phyloP scores from a whole-genome alignment of 2,329 filamentous ascomycete genomes.

The Pseudogymnoascus sp. region DNA sequence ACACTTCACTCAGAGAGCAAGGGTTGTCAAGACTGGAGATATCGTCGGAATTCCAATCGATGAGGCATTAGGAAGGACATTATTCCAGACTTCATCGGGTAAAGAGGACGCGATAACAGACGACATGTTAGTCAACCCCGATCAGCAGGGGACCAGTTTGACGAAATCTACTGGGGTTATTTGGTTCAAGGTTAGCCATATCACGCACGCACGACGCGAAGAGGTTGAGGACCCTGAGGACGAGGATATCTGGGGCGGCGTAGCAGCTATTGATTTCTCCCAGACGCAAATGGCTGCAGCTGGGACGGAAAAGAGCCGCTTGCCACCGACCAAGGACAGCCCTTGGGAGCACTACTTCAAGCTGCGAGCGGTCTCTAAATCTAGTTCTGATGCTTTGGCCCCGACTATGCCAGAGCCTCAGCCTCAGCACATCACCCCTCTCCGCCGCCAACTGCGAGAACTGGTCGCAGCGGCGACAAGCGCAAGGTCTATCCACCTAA shows the following conservation, averaged over 20 bases:
- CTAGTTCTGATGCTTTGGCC: constrained; percentile 37
- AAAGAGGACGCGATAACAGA: constrained; percentile 63
- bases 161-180: constrained; percentile 53
- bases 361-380: constrained; percentile 58
- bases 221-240: constrained; percentile 49
- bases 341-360: constrained; percentile 90
- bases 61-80: constrained; percentile 70
- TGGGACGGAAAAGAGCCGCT: constrained; percentile 74
- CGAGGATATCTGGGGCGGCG: constrained; percentile 74
- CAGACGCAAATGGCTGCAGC: constrained; percentile 88
- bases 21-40: constrained; percentile 81
- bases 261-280: constrained; percentile 78
- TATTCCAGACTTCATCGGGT: constrained; percentile 62
- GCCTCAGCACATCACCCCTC: constrained; percentile 48
- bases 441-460: constrained; percentile 70
- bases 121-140: constrained; percentile 50
- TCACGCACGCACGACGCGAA: constrained; percentile 51
- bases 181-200: constrained; percentile 87
- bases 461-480: constrained; percentile 85
- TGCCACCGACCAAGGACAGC: constrained; percentile 70
- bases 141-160: constrained; percentile 43
- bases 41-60: constrained; percentile 86
- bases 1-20: constrained; percentile 76
- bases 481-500: constrained; percentile 75
- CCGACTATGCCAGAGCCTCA: constrained; percentile 36